Base-by-base conservation (phyloP, 129 eudicot species). In the Lactuca sativa region DNA sequence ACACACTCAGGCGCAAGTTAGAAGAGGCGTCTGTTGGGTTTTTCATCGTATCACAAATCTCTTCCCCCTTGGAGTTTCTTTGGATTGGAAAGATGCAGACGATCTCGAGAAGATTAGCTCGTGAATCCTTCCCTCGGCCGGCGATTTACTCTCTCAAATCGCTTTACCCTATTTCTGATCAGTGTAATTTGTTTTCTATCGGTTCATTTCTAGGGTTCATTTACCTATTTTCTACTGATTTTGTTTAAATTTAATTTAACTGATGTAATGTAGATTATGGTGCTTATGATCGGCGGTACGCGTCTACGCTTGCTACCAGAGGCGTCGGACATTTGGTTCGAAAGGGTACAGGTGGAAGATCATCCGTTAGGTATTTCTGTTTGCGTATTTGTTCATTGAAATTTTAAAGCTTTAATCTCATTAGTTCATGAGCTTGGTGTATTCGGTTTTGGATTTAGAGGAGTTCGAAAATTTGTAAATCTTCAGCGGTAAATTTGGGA, bases 321-420 rank as follows among this genome's bases (percentile, higher is more conserved):
- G 97, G 92, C 14, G 78, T 80, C 43, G 98, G 98, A 5, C 92
- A 85, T 78, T 55, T 93, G 77, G 87, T 86, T 30, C 92, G 98
- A 14, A 93, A 93, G 86, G 98, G 98, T 56, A 93, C 98, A 59
- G 98, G 98, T 59, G 98, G 98, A 61, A 85, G 98, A 85, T 93
- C 98, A 18, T 93, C 98, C 18, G 97, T 93, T 60, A 93, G 98
- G 98, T 93, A 70, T 73, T 47, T 7, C 0, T 31, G 10, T 52
- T 77, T 60, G 11, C 25, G 65, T 6, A 25, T 53, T 74, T 40
- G 1, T 55, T 40, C 32, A 33, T 47, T 51, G 0, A 41, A 25
- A 8, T 44, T 47, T 51, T 0, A 41, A 25, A 8, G 56, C 17
- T 9, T 37, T 18, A 14, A 10, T 73, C 4, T 56, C 61, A 10